Base-by-base conservation (phyloP, 2,329 filamentous ascomycete genomes). In the Hortaea werneckii region DNA sequence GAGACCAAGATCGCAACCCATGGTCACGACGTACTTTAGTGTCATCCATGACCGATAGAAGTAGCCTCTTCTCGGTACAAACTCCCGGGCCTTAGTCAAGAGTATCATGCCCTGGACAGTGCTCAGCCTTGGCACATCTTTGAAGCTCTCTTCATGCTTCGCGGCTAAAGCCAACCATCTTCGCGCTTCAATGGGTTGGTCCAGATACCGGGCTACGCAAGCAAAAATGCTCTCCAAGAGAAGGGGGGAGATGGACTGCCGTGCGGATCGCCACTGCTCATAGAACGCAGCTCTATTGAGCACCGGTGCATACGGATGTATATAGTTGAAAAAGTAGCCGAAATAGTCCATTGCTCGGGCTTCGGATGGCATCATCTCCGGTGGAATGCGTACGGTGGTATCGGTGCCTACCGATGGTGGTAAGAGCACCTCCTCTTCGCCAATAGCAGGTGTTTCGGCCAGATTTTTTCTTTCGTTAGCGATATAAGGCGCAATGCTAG, bases 21-120 rank as follows among this genome's bases (percentile, higher is more conserved):
- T 95, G 40, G 88, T 83, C 6, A 94, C 83, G 52, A 90, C 87
- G 50, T 89, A 87, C 44, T 95, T 90, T 13, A 94, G 80, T 5
- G 85, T 87, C 80, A 95, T 94, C 90, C 92, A 96, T 0, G 92
- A 96, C 34, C 90, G 82, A 67, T 92, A 96, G 65, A 92, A 96
- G 62, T 96, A 96, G 1, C 92, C 92, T 49, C 87, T 81, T 61
- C 94, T 94, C 0, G 90, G 89, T 6, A 85, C 81, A n/a, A 86
- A 85, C 65, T 96, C 90, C 52, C 88, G 79, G 1, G 90, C 92
- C 65, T 96, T 96, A 38, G 95, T 70, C 12, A 95, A 75, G 39
- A 96, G 82, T 39, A 95, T 69, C 50, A 95, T 72, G 3, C 88
- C 90, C 67, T 96, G 90, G 7, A 96, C 80, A 0, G 92, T 96